Evolutionary conservation across 2,329 filamentous ascomycete genomes (phyloP), one percentile per base, ranked within the genome.

Genomic region (Sporothrix pallida): DNA sequence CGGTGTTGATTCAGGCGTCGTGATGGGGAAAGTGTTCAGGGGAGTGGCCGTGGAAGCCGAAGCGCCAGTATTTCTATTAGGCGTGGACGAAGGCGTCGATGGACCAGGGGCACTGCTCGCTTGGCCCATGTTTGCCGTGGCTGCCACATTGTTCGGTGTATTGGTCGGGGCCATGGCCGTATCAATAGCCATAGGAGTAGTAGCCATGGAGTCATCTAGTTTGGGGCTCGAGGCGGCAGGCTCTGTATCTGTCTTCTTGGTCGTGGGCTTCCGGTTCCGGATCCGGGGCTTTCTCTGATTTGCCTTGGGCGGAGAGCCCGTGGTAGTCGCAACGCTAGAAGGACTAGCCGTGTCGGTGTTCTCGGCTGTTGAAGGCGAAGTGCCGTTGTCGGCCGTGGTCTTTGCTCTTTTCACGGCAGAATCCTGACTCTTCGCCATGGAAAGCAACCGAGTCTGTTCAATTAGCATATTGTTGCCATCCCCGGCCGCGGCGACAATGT

Each of bases 381-480:
- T 9, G 31, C 31, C 31, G 31, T 37, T 31, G 12, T 12, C n/a
- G 3, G 7, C 31, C 1, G 48, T 15, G 7, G 10, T 42, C 52
- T 48, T 48, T 2, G 17, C 56, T 13, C 58, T 54, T 52, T 68
- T 68, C 1, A 48, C 15, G 7, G 60, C 48, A 2, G 8, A 10
- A 4, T 23, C 67, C 9, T 56, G 37, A 9, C 62, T 42, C 13
- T 52, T 26, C 62, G 60, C 50, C 70, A 67, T 70, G 26, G 67
- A 15, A 15, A 76, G 75, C 46, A 62, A 70, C 15, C 23, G 12
- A 2, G 76, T 75, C 75, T 77, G 76, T 62, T 73, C 74, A n/a
- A 77, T 77, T n/a, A 76, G 65, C 42, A 71, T 73, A 56, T 23
- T 71, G 73, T 72, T 44, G 62, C 72, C 72, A 1, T 48, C 23